A percentile compares a stretch with the other conserved stretches of the same genome.
Evolutionary conservation across 2,329 filamentous ascomycete genomes (phyloP).

Genomic region (Cercospora citrullina): DNA sequence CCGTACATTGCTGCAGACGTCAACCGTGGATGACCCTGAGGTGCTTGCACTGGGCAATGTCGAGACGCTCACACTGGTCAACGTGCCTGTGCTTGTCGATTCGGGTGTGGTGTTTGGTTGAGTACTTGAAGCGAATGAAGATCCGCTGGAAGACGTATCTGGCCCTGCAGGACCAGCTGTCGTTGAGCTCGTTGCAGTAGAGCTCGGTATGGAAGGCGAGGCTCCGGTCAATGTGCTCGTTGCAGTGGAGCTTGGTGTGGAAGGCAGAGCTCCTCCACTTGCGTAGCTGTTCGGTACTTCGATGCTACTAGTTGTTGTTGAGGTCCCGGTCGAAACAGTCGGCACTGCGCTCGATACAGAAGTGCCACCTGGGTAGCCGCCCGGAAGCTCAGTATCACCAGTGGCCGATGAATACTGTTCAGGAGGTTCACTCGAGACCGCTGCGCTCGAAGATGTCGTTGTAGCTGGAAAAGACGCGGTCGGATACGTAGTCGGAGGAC

Average conservation of each 20-base stretch:
- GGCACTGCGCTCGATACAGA: neutral
- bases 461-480: neutral
- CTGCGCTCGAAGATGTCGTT: neutral
- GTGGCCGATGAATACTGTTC: neutral
- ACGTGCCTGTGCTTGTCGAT: neutral
- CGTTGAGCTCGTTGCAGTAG: neutral
- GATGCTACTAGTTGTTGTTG: neutral
- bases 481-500: neutral
- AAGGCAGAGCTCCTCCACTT: neutral
- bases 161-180: neutral
- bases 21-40: neutral
- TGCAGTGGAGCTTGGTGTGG: neutral
- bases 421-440: neutral
- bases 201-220: neutral
- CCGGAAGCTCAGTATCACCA: neutral
- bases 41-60: neutral
- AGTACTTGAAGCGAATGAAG: neutral
- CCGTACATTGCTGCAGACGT: neutral
- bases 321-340: neutral
- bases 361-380: neutral
- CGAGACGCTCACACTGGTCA: neutral
- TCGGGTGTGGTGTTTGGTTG: neutral
- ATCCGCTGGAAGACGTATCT: neutral
- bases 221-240: neutral
- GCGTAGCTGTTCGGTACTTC: neutral